Evolutionary conservation across 2,329 filamentous ascomycete species (phyloP).

Genomic region (Colletotrichum graminicola): DNA sequence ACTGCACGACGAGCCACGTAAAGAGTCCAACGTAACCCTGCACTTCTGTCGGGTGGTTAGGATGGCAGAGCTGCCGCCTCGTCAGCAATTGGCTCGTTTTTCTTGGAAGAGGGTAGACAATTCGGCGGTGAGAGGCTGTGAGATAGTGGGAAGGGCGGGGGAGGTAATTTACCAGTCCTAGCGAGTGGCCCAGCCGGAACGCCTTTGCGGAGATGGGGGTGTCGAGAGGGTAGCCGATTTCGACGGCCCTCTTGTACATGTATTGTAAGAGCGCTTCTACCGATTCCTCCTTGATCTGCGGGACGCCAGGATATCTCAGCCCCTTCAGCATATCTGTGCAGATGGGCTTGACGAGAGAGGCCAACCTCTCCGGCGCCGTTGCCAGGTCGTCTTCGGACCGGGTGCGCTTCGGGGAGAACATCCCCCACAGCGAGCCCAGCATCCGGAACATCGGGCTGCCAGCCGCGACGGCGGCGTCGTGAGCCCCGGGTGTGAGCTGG

Average conservation of each 20-base stretch:
- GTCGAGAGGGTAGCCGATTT: conserved; percentile 42
- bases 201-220: conserved; percentile 43
- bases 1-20: conserved; percentile 45
- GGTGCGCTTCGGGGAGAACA: conserved; percentile 18
- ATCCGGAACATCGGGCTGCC: conserved; percentile 16
- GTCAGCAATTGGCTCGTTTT: conserved; percentile 23
- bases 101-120: background rate
- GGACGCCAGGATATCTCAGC: conserved; percentile 41
- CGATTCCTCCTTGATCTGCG: conserved; percentile 37
- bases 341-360: conserved; percentile 24
- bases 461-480: conserved; percentile 17
- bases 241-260: conserved; percentile 43
- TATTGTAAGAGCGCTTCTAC: conserved; percentile 42
- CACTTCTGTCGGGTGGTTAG: conserved; percentile 40
- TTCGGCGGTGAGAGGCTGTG: background rate
- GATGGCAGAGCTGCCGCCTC: conserved; percentile 43
- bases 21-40: conserved; percentile 44
- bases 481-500: conserved; percentile 15
- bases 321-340: conserved; percentile 32
- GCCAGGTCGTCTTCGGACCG: conserved; percentile 29
- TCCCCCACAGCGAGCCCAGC: conserved; percentile 25
- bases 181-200: conserved; percentile 42
- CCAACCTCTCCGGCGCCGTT: conserved; percentile 32
- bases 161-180: conserved; percentile 39
- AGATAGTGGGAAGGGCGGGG: background rate